Percentiles rank a stretch among this genome's conserved stretches.
These are phyloP conservation scores for Neurospora tetrasperma DNA, from an alignment of 495 filamentous ascomycete species.

Conservation along the genomic window DNA sequence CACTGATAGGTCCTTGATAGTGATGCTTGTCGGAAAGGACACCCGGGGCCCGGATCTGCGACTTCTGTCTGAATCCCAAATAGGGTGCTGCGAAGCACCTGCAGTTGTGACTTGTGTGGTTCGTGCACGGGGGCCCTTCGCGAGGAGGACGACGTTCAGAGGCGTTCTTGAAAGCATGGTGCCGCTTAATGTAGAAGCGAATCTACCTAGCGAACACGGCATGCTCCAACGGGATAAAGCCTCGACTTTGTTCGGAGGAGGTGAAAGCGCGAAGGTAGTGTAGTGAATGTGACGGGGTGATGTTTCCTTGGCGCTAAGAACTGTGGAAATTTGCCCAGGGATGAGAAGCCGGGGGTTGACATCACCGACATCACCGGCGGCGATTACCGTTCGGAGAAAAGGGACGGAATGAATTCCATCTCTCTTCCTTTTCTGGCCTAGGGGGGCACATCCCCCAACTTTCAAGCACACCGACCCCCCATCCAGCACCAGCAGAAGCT, in stretches of 20 bases:
- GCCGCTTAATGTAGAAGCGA: background rate
- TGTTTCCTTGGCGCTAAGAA: constrained; percentile 13
- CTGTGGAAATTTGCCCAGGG: background rate
- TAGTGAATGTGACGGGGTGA: constrained; percentile 4
- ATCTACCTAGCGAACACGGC: background rate
- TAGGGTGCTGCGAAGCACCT: background rate
- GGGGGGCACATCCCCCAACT: background rate
- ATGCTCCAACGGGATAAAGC: background rate
- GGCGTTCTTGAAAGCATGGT: background rate
- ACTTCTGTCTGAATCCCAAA: background rate
- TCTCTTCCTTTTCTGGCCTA: background rate
- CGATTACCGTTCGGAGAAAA: constrained; percentile 7
- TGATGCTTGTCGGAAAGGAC: constrained; percentile 6
- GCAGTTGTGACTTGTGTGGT: background rate
- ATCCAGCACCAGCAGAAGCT: background rate
- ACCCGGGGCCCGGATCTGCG: constrained; percentile 13
- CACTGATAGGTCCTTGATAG: background rate
- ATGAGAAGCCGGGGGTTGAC: background rate
- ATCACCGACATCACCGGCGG: constrained; percentile 5
- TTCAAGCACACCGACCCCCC: background rate
- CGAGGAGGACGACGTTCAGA: background rate
- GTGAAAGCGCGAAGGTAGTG: background rate
- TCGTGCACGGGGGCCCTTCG: background rate
- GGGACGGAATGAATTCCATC: constrained; percentile 3
- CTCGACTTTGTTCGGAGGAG: background rate